A percentile compares a stretch with the other conserved stretches of the same genome.
These are phyloP conservation scores for Lagerstroemia speciosa DNA, from an alignment of 345 rosid species.

Conservation along the genomic window DNA sequence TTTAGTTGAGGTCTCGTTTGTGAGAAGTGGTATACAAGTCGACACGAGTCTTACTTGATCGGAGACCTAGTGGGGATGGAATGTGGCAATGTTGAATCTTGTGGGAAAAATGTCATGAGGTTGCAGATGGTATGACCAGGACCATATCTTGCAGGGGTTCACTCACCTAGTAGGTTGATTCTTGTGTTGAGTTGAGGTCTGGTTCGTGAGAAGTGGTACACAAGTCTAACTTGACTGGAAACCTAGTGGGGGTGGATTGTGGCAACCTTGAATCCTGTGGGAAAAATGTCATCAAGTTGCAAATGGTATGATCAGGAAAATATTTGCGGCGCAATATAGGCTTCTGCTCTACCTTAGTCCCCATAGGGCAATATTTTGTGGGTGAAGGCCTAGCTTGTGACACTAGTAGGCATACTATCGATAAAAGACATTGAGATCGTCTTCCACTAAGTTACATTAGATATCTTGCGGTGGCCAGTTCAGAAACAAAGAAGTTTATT, in stretches of 20 bases:
- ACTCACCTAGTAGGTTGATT: neutral
- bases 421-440: neutral
- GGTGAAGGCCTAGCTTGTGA: neutral
- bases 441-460: neutral
- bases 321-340: neutral
- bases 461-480: neutral
- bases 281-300: neutral
- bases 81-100: neutral
- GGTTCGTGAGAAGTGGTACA: neutral
- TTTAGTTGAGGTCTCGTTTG: neutral
- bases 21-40: neutral
- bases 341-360: too few species aligned
- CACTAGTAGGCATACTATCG: neutral
- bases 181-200: neutral
- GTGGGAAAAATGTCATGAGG: neutral
- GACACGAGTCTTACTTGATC: neutral
- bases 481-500: neutral
- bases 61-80: neutral
- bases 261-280: neutral
- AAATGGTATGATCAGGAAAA: neutral
- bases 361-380: too few species aligned
- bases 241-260: neutral
- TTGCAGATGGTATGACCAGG: neutral
- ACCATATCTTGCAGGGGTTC: neutral
- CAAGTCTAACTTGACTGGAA: neutral